Conservation (phyloP, 2,329 filamentous ascomycete genomes). For the Akanthomyces lecanii region DNA sequence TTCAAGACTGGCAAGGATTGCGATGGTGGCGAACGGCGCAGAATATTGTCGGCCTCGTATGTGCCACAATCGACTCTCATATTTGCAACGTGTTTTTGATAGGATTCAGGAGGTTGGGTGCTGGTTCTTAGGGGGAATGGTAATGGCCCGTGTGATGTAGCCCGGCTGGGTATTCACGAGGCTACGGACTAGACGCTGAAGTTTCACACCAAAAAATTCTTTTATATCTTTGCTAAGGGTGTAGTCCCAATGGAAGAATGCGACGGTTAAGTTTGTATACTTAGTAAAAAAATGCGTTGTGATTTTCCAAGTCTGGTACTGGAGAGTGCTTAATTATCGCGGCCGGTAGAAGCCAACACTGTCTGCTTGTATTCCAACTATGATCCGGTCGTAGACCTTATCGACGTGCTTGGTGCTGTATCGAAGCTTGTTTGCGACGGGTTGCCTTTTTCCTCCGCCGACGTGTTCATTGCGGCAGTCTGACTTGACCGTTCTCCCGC, state of each 20-base stretch:
- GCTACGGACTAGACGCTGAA: conserved; percentile 49
- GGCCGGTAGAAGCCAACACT: neutral
- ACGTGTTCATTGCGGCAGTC: no score
- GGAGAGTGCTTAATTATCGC: neutral
- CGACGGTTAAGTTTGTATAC: conserved; percentile 20
- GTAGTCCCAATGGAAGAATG: conserved; percentile 30
- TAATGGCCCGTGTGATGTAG: conserved; percentile 47
- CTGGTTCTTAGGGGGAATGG: conserved; percentile 44
- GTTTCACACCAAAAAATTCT: conserved; percentile 54
- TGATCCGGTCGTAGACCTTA: neutral
- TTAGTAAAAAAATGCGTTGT: conserved; percentile 24
- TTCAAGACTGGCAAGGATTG: conserved; percentile 38
- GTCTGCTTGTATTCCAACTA: neutral
- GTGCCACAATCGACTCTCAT: conserved; percentile 49
- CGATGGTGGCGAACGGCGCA: conserved; percentile 42
- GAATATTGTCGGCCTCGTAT: conserved; percentile 42
- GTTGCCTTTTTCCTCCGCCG: no score
- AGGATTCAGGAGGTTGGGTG: conserved; percentile 50
- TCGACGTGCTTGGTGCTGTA: neutral
- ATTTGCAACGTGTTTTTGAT: conserved; percentile 55
- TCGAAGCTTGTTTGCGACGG: neutral
- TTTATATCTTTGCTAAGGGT: conserved; percentile 33
- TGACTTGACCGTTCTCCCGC: neutral
- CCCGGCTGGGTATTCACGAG: conserved; percentile 42
- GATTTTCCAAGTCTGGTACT: conserved; percentile 15